A percentile compares a stretch with the other conserved stretches of the same genome.
Conservation (phyloP, 495 filamentous ascomycete genomes). For the Aspergillus asperescens region DNA sequence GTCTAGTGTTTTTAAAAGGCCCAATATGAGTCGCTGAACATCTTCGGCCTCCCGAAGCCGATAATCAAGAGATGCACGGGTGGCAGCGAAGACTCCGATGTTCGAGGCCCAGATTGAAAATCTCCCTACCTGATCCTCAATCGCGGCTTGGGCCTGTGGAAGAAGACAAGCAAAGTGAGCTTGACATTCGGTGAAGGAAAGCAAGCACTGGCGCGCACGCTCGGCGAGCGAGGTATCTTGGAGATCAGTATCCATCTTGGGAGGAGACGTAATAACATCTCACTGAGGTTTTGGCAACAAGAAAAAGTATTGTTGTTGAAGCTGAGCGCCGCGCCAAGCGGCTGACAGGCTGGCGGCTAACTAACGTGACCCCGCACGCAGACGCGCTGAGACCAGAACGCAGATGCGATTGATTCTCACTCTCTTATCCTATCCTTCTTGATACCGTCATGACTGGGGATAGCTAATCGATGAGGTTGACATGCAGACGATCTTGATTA, state of each 20-base stretch:
- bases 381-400: neutral
- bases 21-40: neutral
- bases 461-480: neutral
- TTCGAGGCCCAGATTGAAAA: conserved; percentile 10
- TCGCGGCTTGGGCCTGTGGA: neutral
- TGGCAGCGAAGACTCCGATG: conserved; percentile 6
- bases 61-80: conserved; percentile 5
- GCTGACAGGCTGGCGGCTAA: neutral
- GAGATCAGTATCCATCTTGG: neutral
- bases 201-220: neutral
- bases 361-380: neutral
- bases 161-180: neutral
- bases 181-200: conserved; percentile 6
- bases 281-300: neutral
- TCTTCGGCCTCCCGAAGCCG: conserved; percentile 11
- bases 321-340: neutral
- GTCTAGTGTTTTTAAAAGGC: conserved; percentile 4
- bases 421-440: neutral
- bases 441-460: neutral
- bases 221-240: neutral
- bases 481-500: neutral
- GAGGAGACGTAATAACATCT: neutral
- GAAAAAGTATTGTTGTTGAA: neutral
- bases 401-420: neutral
- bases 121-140: conserved; percentile 11